Evolutionary conservation across 176 grass and related monocot species (phyloP), one percentile per base, ranked within the genome.

Genomic region (Urochloa ruziziensis): DNA sequence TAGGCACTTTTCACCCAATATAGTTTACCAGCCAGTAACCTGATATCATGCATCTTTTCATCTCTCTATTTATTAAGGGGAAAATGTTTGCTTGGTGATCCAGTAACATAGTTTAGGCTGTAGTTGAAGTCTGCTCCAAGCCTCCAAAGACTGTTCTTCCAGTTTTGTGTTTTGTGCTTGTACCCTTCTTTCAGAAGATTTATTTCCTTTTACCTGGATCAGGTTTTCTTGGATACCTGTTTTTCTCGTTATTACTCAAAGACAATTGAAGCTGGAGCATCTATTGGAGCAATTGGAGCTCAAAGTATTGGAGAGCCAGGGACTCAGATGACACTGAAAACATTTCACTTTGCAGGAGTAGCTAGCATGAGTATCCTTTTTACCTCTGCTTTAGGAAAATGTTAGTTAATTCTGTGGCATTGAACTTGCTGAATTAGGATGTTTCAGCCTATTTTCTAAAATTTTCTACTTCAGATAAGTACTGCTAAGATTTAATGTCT

Each of bases 221-320:
- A 98, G 95, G 92, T 98, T 75, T 98, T 98, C 74, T 86, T 98
- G 75, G 92, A 98, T 68, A 98, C 90, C 18, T 98, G 95, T 83
- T 93, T 93, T 88, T 98, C 82, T 73, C 92, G 95, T 62, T 98
- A 98, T 87, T 86, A 93, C 52, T 81, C 81, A 23, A 98, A 93
- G 87, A 91, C 82, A 89, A 90, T 95, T 40, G 95, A 98, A 86
- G 92, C 92, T 44, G 95, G 95, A 89, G 90, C 92, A 36, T 85
- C 95, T 33, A 77, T 98, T 86, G 95, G 95, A 56, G 95, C 95
- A 88, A 98, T 95, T 27, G 95, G 95, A 36, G 95, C 95, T 70
- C 95, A 98, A 82, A 98, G 95, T 93, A 98, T 98, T 71, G 95
- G 95, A 65, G 95, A 98, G 65, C 95, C 95, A 60, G 95, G 95